Conservation (phyloP, 257 asterid species). For the Ajuga chamaepitys region DNA sequence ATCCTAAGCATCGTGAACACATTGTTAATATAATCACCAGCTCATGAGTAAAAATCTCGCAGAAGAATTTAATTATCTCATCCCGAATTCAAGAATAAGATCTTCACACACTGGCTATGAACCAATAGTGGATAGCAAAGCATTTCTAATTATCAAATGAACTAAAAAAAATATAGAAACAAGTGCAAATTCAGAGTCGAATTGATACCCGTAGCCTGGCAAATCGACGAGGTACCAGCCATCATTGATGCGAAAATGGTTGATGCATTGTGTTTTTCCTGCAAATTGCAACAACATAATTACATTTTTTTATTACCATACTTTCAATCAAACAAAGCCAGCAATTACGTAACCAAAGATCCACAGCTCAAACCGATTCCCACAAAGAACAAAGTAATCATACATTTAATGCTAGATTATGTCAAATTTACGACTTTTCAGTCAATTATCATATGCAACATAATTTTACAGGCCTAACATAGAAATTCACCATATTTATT, state of each 20-base stretch:
- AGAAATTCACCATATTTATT: too few relatives aligned
- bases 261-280: slow-evolving; percentile 99
- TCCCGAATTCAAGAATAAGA: too few relatives aligned
- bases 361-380: neutral
- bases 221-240: slow-evolving; percentile 96
- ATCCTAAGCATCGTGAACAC: too few relatives aligned
- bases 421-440: too few relatives aligned
- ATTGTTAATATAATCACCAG: too few relatives aligned
- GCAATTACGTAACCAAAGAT: neutral
- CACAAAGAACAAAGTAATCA: neutral
- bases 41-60: too few relatives aligned
- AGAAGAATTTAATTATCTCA: too few relatives aligned
- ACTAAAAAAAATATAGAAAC: neutral
- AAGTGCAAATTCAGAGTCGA: neutral
- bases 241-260: slow-evolving; percentile 83
- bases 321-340: neutral
- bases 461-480: too few relatives aligned
- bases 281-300: slow-evolving; percentile 22
- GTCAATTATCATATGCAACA: too few relatives aligned
- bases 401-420: too few relatives aligned
- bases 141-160: neutral
- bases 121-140: too few relatives aligned
- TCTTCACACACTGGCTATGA: too few relatives aligned
- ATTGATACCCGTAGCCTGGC: slow-evolving; percentile 93
- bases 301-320: neutral